Base-by-base conservation (phyloP, 768 basidiomycete genomes). In the Xanthoconium purpureum region DNA sequence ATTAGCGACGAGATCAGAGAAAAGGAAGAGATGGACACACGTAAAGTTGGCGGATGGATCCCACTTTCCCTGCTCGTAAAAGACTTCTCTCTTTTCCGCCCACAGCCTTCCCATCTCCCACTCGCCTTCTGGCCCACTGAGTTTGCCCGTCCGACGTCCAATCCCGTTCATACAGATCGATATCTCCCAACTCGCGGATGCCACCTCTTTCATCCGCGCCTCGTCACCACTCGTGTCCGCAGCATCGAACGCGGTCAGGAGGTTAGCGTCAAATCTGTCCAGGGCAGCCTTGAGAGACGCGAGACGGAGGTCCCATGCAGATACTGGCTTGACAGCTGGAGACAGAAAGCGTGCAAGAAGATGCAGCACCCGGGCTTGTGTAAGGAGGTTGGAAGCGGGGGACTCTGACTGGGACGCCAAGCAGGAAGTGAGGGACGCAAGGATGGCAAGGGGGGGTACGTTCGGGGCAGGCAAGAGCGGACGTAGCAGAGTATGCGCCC, bases 81-180 rank as follows among this genome's bases (percentile, higher is more conserved):
- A 94, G 20, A 98, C 85, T 70, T 96, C 94, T 44, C 89, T 77
- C 75, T 96, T 95, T 73, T 99, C 95, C 1, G 91, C 87, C 92
- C 96, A 99, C 17, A 95, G 87, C 61, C 92, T 88, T 1, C 91
- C 91, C 78, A 97, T 85, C 72, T 96, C 95, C 91, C 91, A 95
- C 55, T 92, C 89, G 12, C 48, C 57, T 24, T 37, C 46, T 1
- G 50, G 7, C 1, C 48, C 54, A 17, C 58, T 29, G 3, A 48
- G 36, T 36, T 54, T 63, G 29, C 44, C 20, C 13, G 5, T 30
- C 24, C 18, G 29, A 1, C 37, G 45, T 7, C 52, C 52, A 5
- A 54, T 54, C 18, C 36, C 15, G 18, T 47, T 39, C 45, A 45
- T 39, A 6, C 52, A 54, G 6, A 54, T 30, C 3, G 45, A 54